Conservation (phyloP, 2,329 filamentous ascomycete species). For the Xylariomycetidae sp. region DNA sequence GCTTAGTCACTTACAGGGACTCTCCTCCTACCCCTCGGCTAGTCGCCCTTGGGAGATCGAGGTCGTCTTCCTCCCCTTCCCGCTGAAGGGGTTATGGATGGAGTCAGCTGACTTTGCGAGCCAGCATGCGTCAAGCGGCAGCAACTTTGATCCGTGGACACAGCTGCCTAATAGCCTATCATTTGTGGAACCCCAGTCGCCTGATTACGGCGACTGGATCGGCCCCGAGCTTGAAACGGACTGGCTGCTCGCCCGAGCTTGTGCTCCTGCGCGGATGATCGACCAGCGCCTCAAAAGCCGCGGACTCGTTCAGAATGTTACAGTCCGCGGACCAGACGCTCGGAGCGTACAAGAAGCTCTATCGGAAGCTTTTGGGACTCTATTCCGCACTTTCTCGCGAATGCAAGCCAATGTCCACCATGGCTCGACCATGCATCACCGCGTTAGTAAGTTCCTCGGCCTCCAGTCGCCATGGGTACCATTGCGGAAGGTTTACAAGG, state of each 20-base stretch:
- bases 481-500: slow-evolving; percentile 70
- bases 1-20: slow-evolving; percentile 49
- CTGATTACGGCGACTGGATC: slow-evolving; percentile 43
- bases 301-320: slow-evolving; percentile 63
- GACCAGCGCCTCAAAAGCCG: slow-evolving; percentile 71
- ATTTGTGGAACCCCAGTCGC: slow-evolving; percentile 43
- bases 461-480: slow-evolving; percentile 69
- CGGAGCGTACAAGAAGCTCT: slow-evolving; percentile 64
- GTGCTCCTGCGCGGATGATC: slow-evolving; percentile 55
- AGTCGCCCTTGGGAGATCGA: slow-evolving; percentile 68
- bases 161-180: slow-evolving; percentile 45
- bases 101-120: slow-evolving; percentile 42
- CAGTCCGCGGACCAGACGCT: slow-evolving; percentile 59
- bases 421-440: slow-evolving; percentile 28
- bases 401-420: slow-evolving; percentile 27
- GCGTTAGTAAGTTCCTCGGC: slow-evolving; percentile 48
- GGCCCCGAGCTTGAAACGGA: slow-evolving; percentile 44
- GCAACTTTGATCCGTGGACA: slow-evolving; percentile 49
- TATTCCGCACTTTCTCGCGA: slow-evolving; percentile 43
- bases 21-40: slow-evolving; percentile 54
- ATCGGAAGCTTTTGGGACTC: slow-evolving; percentile 54
- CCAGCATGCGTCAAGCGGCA: slow-evolving; percentile 24
- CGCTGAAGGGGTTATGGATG: slow-evolving; percentile 52
- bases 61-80: slow-evolving; percentile 71
- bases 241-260: slow-evolving; percentile 67